These are phyloP conservation scores for Posidonia oceanica DNA, from an alignment of 116 monocot species.

Conservation along the genomic window DNA sequence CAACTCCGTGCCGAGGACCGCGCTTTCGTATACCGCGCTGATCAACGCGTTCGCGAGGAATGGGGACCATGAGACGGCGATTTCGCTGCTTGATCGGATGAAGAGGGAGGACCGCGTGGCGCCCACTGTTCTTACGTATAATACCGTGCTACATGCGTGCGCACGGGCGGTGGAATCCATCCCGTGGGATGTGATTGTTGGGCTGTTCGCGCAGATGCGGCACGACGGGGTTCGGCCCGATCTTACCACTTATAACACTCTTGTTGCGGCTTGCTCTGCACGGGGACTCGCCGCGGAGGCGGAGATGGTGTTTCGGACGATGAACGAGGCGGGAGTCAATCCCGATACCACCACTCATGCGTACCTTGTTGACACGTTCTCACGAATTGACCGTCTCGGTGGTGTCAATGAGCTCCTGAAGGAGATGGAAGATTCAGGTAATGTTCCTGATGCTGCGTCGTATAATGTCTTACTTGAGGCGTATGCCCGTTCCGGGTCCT, in stretches of 20 bases:
- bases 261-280: slow-evolving; percentile 64
- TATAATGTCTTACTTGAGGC: slow-evolving; percentile 83
- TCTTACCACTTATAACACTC: slow-evolving; percentile 82
- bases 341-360: slow-evolving; percentile 57
- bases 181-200: slow-evolving; percentile 51
- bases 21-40: slow-evolving; percentile 74
- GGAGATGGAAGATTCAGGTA: slow-evolving; percentile 61
- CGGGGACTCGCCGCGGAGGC: slow-evolving; percentile 58
- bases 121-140: slow-evolving; percentile 76
- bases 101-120: slow-evolving; percentile 39
- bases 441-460: slow-evolving; percentile 51
- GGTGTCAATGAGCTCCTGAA: slow-evolving; percentile 50
- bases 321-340: slow-evolving; percentile 57
- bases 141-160: slow-evolving; percentile 67
- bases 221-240: slow-evolving; percentile 79
- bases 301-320: slow-evolving; percentile 62
- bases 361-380: slow-evolving; percentile 64
- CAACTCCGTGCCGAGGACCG: slow-evolving; percentile 44
- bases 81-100: slow-evolving; percentile 61
- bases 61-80: slow-evolving; percentile 40
- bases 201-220: slow-evolving; percentile 88
- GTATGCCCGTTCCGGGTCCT: slow-evolving; percentile 30
- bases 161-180: slow-evolving; percentile 38
- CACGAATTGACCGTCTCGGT: slow-evolving; percentile 29
- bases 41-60: slow-evolving; percentile 79